Evolutionary conservation across 2,329 filamentous ascomycete species (phyloP).

Genomic region (Colletotrichum graminicola): DNA sequence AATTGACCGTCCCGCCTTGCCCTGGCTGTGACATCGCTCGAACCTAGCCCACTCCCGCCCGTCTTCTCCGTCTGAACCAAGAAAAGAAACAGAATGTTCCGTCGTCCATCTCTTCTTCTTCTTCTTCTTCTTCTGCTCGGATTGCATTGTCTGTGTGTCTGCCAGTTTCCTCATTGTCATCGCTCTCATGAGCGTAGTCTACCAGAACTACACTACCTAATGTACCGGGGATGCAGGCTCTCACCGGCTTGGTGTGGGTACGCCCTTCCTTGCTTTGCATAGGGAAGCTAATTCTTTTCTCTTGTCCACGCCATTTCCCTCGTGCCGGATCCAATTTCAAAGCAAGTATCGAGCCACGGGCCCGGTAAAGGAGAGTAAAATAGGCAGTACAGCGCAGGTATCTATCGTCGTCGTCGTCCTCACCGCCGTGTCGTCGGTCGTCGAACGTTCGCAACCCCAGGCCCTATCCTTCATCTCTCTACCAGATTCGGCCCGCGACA

Average conservation of each 20-base stretch:
- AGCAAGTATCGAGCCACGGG: slow-evolving; percentile 9
- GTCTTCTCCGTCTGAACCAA: slow-evolving; percentile 23
- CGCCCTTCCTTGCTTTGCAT: slow-evolving; percentile 9
- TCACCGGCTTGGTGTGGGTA: neutral
- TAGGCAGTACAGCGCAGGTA: neutral
- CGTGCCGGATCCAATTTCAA: slow-evolving; percentile 29
- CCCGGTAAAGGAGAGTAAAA: slow-evolving; percentile 28
- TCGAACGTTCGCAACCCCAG: slow-evolving; percentile 14
- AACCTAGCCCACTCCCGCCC: slow-evolving; percentile 8
- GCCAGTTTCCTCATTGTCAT: neutral
- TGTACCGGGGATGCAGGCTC: neutral
- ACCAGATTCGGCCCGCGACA: slow-evolving; percentile 32
- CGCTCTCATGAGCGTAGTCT: slow-evolving; percentile 3
- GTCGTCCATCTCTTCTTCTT: slow-evolving; percentile 20
- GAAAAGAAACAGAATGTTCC: slow-evolving; percentile 27
- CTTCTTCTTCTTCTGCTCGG: slow-evolving; percentile 10
- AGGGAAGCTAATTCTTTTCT: slow-evolving; percentile 4
- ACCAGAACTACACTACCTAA: neutral
- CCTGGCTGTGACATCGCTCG: slow-evolving; percentile 12
- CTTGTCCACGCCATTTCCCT: slow-evolving; percentile 21
- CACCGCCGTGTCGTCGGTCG: slow-evolving; percentile 7
- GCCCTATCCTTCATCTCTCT: slow-evolving; percentile 34
- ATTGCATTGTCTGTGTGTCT: slow-evolving; percentile 31
- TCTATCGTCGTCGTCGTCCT: neutral
- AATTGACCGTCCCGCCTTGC: slow-evolving; percentile 7